A percentile compares a stretch with the other conserved stretches of the same genome.
Conservation (phyloP, 805 yeast species). For the Hanseniaspora pseudoguilliermondii region DNA sequence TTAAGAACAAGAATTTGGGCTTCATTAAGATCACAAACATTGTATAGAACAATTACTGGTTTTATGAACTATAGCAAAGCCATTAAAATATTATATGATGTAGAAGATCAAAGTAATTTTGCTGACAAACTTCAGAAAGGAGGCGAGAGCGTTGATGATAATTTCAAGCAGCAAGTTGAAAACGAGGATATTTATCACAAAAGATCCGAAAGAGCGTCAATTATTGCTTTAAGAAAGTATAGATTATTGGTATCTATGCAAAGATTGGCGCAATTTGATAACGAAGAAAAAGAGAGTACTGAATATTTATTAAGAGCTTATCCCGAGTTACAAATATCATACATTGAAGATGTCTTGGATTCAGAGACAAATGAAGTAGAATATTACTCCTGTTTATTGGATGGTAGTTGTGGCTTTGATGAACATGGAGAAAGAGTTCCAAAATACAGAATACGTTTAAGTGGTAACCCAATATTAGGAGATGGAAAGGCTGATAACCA, state of each 20-base stretch:
- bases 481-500: conserved; percentile 85
- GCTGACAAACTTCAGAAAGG: conserved; percentile 55
- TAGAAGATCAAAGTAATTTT: conserved; percentile 87
- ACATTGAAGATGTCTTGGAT: conserved; percentile 76
- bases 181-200: conserved; percentile 23
- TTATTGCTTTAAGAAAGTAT: conserved; percentile 73
- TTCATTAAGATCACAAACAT: conserved; percentile 88
- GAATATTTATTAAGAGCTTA: conserved; percentile 72
- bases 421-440: conserved; percentile 66
- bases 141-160: conserved; percentile 97
- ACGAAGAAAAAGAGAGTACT: conserved; percentile 66
- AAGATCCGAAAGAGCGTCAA: conserved; percentile 31
- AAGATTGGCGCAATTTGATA: conserved; percentile 56
- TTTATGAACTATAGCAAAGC: conserved; percentile 98
- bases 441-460: conserved; percentile 59
- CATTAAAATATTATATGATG: conserved; percentile 80
- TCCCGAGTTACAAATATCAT: conserved; percentile 81
- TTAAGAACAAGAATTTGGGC: conserved; percentile 98
- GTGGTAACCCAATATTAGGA: conserved; percentile 78
- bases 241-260: conserved; percentile 77
- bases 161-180: conserved; percentile 86
- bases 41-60: conserved; percentile 94
- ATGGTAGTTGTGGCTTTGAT: conserved; percentile 63
- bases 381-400: conserved; percentile 64
- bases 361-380: conserved; percentile 57